These are phyloP conservation scores for Neurospora pannonica DNA, from an alignment of 495 filamentous ascomycete species.

Conservation along the genomic window DNA sequence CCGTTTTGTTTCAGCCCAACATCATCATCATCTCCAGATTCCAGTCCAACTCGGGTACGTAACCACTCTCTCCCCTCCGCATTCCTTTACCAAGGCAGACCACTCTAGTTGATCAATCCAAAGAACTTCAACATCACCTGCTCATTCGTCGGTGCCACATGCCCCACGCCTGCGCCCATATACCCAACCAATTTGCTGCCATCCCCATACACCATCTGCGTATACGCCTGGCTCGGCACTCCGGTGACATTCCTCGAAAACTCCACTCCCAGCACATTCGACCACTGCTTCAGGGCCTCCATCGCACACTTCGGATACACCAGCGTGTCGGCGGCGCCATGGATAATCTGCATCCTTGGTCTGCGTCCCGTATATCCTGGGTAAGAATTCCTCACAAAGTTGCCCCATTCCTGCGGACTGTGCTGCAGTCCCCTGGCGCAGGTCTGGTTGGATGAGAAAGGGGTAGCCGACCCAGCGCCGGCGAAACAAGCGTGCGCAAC, in stretches of 20 bases:
- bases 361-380: constrained; percentile 43
- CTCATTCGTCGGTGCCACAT: constrained; percentile 35
- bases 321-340: constrained; percentile 42
- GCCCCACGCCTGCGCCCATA: constrained; percentile 38
- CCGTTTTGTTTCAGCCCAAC: not conserved
- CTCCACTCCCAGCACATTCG: constrained; percentile 35
- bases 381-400: constrained; percentile 40
- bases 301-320: constrained; percentile 39
- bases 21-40: not conserved
- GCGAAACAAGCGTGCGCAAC: constrained; percentile 44
- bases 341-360: constrained; percentile 47
- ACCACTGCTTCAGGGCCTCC: constrained; percentile 52
- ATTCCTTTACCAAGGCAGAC: not conserved
- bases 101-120: constrained; percentile 25
- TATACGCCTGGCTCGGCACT: constrained; percentile 30
- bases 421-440: constrained; percentile 42
- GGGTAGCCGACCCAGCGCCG: constrained; percentile 21
- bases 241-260: constrained; percentile 24
- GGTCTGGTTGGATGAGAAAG: constrained; percentile 36
- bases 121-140: constrained; percentile 29
- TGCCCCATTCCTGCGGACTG: constrained; percentile 42
- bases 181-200: constrained; percentile 37
- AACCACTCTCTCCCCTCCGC: not conserved
- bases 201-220: constrained; percentile 36
- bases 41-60: not conserved